Evolutionary conservation across 176 grass and related monocot species (phyloP), one percentile per base, ranked within the genome.

Genomic region (Chloris gayana): DNA sequence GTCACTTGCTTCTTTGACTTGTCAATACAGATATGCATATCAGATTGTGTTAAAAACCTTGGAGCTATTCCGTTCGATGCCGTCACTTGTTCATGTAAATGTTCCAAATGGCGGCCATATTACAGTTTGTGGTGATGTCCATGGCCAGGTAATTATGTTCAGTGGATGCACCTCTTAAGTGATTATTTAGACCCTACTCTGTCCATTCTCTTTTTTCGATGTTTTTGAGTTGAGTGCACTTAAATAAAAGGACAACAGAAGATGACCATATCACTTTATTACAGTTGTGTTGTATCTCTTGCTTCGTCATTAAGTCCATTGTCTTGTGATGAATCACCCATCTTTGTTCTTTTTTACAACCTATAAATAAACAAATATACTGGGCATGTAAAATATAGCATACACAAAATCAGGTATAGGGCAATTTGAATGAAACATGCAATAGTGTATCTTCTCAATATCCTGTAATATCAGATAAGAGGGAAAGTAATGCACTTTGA

Each of bases 81-180:
- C 96, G 86, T 89, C 96, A 53, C 96, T 99, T 61, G 87, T 99
- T 21, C 90, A 95, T 66, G 90, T 99, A 49, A 66, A 76, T 70
- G 84, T 99, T 76, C 84, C 84, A 37, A 46, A 88, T 44, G 63
- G 85, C 50, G 65, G 66, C 38, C 88, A 86, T 72, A 89, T 99
- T 64, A 95, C 88, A 29, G 88, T 99, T 49, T 99, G 96, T 14
- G 90, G 96, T 75, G 96, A 99, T 90, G 95, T 95, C 30, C 96
- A 99, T 75, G 96, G 92, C 24, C 96, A 95, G 90, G 96, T 95
- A 87, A 80, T 73, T 76, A 49, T 50, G 26, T 34, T 78, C 33
- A 33, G 49, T 4, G 59, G 26, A 14, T 44, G 26, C 39, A 46
- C 47, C 26, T 45, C 14, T 62, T 76, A 37, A 61, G 15, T 24